Evolutionary conservation across 164 flowering plant genomes (phyloP).

Genomic region (Cinnamomum micranthum): DNA sequence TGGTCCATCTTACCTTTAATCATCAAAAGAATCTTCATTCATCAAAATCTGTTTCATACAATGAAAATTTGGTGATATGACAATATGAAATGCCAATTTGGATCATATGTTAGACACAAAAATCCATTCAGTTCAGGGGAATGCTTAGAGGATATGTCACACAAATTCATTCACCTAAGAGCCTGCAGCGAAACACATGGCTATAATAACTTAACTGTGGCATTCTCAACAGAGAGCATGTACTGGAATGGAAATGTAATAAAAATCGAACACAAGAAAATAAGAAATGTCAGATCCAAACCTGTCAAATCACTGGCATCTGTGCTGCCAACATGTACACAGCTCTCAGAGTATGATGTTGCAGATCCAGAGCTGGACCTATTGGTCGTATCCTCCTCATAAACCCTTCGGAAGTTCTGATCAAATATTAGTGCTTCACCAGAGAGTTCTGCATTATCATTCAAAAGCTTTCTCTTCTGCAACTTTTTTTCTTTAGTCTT

Average conservation of each 20-base stretch:
- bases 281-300: constrained; percentile 11
- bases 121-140: too few relatives aligned
- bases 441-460: constrained; percentile 29
- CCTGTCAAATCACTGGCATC: constrained; percentile 94
- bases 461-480: constrained; percentile 54
- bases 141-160: background rate
- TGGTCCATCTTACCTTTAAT: background rate
- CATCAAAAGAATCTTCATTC: background rate
- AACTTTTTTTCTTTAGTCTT: constrained; percentile 60
- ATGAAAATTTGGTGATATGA: background rate
- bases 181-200: background rate
- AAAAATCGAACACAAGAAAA: background rate
- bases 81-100: background rate
- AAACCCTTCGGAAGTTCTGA: constrained; percentile 39
- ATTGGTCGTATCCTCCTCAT: constrained; percentile 83
- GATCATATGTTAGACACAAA: too few relatives aligned
- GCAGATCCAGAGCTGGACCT: constrained; percentile 98
- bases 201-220: background rate
- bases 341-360: constrained; percentile 88
- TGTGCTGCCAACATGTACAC: constrained; percentile 63
- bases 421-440: constrained; percentile 29
- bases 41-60: background rate
- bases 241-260: background rate
- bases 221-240: background rate
- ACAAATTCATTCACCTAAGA: background rate